phyloP scores from a whole-genome alignment of 208 protist species.

The Acanthamoeba triangularis region DNA sequence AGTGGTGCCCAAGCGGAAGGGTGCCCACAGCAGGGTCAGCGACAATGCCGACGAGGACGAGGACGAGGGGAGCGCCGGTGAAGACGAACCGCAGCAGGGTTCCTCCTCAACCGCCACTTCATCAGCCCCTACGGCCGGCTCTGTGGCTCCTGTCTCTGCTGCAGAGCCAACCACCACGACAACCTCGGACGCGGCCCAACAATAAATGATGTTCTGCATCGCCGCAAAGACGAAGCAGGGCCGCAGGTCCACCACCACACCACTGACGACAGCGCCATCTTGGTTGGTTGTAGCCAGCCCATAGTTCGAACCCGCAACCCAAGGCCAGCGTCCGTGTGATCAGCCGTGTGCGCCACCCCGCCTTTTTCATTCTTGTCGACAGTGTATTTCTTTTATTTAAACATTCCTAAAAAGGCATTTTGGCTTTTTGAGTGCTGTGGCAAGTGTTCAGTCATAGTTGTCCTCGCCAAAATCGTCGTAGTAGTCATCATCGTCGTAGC shows the following conservation, averaged over 20 bases:
- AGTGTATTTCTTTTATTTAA: not conserved
- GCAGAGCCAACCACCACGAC: no score
- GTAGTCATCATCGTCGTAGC: constrained; percentile 62
- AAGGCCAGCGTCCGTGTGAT: not conserved
- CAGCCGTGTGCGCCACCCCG: not conserved
- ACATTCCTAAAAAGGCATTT: not conserved
- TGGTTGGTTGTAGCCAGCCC: no score
- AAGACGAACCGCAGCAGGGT: constrained; percentile 27
- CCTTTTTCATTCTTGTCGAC: not conserved
- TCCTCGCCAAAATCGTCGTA: constrained; percentile 45
- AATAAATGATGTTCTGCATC: no score
- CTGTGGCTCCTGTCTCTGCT: no score
- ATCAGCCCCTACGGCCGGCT: no score
- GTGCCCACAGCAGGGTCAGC: constrained; percentile 24
- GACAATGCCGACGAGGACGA: not conserved
- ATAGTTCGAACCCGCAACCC: not conserved
- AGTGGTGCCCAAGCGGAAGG: constrained; percentile 87
- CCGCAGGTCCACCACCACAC: no score
- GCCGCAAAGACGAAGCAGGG: no score
- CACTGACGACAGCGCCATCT: not conserved
- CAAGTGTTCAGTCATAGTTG: not conserved
- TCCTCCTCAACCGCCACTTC: not conserved
- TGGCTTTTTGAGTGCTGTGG: not conserved
- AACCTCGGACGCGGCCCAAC: no score
- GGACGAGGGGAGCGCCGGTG: not conserved